Conservation (phyloP, 805 yeast species). For the Nakazawaea pomicola region DNA sequence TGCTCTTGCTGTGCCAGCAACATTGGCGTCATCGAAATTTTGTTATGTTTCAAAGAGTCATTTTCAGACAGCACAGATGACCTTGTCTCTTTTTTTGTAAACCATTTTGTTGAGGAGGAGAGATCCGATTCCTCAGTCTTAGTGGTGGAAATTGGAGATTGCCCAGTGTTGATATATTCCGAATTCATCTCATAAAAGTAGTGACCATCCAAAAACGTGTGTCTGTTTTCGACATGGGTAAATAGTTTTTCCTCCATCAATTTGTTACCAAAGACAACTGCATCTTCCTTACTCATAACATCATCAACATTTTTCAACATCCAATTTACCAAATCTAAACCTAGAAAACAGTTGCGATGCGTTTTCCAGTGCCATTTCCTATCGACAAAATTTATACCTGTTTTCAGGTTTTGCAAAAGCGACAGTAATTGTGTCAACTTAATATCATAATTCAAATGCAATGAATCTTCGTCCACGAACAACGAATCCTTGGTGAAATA, state of each 20-base stretch:
- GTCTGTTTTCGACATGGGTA: constrained; percentile 78
- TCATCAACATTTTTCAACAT: constrained; percentile 72
- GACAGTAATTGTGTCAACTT: constrained; percentile 50
- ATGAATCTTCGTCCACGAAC: constrained; percentile 23
- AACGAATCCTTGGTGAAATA: constrained; percentile 27
- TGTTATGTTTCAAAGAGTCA: constrained; percentile 10
- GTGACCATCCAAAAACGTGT: constrained; percentile 86
- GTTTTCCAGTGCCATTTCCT: constrained; percentile 88
- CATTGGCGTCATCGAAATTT: constrained; percentile 12
- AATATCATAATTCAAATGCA: constrained; percentile 41
- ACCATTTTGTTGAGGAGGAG: constrained; percentile 5
- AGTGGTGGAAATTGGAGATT: neutral
- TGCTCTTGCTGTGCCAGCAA: constrained; percentile 13
- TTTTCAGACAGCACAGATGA: constrained; percentile 4
- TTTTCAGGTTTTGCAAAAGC: constrained; percentile 57
- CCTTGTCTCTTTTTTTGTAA: constrained; percentile 13
- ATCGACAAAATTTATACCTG: constrained; percentile 64
- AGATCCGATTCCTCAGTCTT: constrained; percentile 3
- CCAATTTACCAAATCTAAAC: constrained; percentile 86
- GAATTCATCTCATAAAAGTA: constrained; percentile 74
- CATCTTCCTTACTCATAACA: constrained; percentile 77
- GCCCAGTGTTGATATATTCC: constrained; percentile 35
- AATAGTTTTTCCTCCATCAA: constrained; percentile 71
- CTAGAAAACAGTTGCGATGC: constrained; percentile 75
- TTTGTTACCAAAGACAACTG: constrained; percentile 71